Evolutionary conservation across 768 basidiomycete species (phyloP).

Genomic region (Crucibulum laeve): DNA sequence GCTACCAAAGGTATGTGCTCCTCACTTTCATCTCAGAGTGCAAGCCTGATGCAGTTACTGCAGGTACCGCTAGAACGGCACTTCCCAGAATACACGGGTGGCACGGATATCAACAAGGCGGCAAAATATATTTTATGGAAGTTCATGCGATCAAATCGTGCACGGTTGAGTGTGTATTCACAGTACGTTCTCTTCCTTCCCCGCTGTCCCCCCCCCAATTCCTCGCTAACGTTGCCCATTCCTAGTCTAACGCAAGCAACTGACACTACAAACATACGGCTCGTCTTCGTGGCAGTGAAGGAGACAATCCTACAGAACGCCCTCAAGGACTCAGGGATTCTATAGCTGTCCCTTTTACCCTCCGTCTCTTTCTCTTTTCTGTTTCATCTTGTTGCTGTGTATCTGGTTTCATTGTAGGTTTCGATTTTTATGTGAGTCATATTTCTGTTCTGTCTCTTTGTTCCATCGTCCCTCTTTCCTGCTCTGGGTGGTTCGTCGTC

Average conservation of each 20-base stretch:
- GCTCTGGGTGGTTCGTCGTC: no score
- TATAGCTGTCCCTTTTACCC: conserved; percentile 29
- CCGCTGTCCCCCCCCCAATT: neutral
- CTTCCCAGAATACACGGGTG: conserved; percentile 88
- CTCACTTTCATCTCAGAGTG: neutral
- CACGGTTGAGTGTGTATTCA: conserved; percentile 83
- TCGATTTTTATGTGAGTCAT: no score
- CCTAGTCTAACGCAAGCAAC: conserved; percentile 81
- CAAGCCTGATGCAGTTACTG: neutral
- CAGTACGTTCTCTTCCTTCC: conserved; percentile 50
- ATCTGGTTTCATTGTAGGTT: no score
- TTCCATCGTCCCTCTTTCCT: no score
- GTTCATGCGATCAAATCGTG: conserved; percentile 89
- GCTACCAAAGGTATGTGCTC: conserved; percentile 45
- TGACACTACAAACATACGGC: conserved; percentile 76
- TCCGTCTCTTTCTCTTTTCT: no score
- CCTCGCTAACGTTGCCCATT: neutral
- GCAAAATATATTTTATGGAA: conserved; percentile 94
- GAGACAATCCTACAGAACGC: conserved; percentile 93
- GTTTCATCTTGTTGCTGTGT: no score
- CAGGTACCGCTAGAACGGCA: conserved; percentile 73
- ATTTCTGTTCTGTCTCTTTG: no score
- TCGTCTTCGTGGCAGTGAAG: conserved; percentile 86
- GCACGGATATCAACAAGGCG: conserved; percentile 88
- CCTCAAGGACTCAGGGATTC: conserved; percentile 79